Percentiles rank a stretch among this genome's conserved stretches.
Evolutionary conservation across 768 basidiomycete species (phyloP).

Genomic region (Lentinula sp.): DNA sequence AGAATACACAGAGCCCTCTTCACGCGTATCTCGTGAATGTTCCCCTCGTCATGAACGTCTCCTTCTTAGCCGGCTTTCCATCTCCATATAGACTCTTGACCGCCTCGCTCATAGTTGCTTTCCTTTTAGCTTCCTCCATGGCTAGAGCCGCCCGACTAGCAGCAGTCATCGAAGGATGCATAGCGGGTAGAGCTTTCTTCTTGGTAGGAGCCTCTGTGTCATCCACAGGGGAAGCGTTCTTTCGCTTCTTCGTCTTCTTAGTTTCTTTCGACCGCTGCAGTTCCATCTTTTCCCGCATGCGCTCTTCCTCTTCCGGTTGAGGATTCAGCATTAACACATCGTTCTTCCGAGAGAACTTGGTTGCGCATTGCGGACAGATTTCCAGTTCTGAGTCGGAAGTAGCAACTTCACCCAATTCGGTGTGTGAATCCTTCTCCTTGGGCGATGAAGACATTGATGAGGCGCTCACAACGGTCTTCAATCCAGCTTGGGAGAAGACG

Average conservation of each 20-base stretch:
- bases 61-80: conserved; percentile 54
- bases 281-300: conserved; percentile 51
- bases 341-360: conserved; percentile 51
- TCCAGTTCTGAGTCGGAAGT: conserved; percentile 31
- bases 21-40: conserved; percentile 77
- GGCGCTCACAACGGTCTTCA: conserved; percentile 55
- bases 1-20: conserved; percentile 10
- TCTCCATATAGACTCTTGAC: conserved; percentile 77
- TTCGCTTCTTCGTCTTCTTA: conserved; percentile 61
- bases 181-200: conserved; percentile 43
- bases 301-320: conserved; percentile 52
- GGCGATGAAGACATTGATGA: conserved; percentile 15
- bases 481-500: conserved; percentile 81
- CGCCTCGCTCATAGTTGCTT: conserved; percentile 78
- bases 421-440: conserved; percentile 17
- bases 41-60: conserved; percentile 88
- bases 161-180: conserved; percentile 48
- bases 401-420: conserved; percentile 15
- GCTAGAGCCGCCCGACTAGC: conserved; percentile 70
- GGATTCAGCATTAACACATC: conserved; percentile 72
- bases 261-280: conserved; percentile 51
- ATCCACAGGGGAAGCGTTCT: conserved; percentile 26
- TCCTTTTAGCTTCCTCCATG: conserved; percentile 78
- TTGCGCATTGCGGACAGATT: conserved; percentile 73
- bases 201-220: conserved; percentile 33